Percentiles rank a stretch among this genome's conserved stretches.
Evolutionary conservation across 2,329 filamentous ascomycete species (phyloP).

Genomic region (Plectosphaerella plurivora): DNA sequence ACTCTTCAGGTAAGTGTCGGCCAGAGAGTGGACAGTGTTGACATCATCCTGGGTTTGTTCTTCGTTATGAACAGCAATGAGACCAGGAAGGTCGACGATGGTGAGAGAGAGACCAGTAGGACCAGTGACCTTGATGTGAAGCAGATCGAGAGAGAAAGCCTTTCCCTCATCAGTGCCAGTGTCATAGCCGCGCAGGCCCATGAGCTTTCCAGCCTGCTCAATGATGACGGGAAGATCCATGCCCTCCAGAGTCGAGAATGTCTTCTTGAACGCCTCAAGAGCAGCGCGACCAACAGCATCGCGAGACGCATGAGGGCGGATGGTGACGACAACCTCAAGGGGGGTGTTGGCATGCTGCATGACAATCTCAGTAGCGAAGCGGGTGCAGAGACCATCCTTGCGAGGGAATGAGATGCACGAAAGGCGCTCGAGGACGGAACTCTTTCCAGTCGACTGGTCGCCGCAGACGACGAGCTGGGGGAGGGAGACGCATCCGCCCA

Average conservation of each 20-base stretch:
- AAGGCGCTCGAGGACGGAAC: slow-evolving; percentile 52
- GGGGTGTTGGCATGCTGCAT: slow-evolving; percentile 26
- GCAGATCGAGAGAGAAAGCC: slow-evolving; percentile 14
- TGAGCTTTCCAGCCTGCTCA: slow-evolving; percentile 7
- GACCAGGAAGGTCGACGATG: slow-evolving; percentile 42
- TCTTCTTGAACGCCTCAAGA: background rate
- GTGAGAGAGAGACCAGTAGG: slow-evolving; percentile 30
- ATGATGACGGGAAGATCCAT: slow-evolving; percentile 2
- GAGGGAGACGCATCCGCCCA: slow-evolving; percentile 29
- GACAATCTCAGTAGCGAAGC: slow-evolving; percentile 51
- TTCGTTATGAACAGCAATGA: slow-evolving; percentile 31
- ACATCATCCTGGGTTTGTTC: slow-evolving; percentile 26
- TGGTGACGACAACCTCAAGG: slow-evolving; percentile 14
- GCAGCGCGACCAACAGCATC: slow-evolving; percentile 6
- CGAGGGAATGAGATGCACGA: slow-evolving; percentile 49
- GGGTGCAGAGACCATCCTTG: slow-evolving; percentile 48
- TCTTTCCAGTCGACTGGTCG: slow-evolving; percentile 52
- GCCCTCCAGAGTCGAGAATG: background rate
- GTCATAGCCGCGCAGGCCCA: slow-evolving; percentile 3
- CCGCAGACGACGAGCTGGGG: slow-evolving; percentile 52
- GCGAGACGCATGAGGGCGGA: slow-evolving; percentile 10
- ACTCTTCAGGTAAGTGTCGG: slow-evolving; percentile 33
- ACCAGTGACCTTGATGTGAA: slow-evolving; percentile 18
- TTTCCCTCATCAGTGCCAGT: slow-evolving; percentile 1
- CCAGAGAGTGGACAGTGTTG: slow-evolving; percentile 27